phyloP scores from a whole-genome alignment of 768 basidiomycete species.

The Amanita pallidorosea region DNA sequence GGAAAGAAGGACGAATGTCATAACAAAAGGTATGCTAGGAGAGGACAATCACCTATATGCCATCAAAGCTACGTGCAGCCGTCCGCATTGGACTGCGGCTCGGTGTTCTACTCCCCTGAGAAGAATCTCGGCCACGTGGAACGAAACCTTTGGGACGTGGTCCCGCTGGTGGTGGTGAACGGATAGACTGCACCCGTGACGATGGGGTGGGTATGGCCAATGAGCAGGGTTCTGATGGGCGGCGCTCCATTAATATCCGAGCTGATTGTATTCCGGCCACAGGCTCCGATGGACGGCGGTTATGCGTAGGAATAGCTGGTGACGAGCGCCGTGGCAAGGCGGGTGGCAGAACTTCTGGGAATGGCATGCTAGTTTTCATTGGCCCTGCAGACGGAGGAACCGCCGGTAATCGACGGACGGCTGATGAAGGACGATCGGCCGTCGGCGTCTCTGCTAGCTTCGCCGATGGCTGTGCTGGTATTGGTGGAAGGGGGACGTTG shows the following conservation, averaged over 20 bases:
- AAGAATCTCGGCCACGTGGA: neutral
- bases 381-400: constrained; percentile 1
- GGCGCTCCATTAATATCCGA: neutral
- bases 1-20: neutral
- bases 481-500: constrained; percentile 1
- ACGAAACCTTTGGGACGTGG: constrained; percentile 4
- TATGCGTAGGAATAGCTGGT: neutral
- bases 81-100: constrained; percentile 1
- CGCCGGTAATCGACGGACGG: constrained; percentile 2
- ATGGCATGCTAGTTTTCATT: neutral
- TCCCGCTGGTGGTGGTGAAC: constrained; percentile 3
- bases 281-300: neutral
- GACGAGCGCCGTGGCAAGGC: neutral
- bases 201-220: neutral
- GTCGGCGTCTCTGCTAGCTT: neutral
- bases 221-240: neutral
- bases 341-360: neutral
- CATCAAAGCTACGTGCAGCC: neutral
- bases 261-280: neutral
- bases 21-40: neutral
- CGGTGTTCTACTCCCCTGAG: neutral
- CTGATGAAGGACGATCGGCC: neutral
- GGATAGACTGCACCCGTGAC: neutral
- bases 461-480: neutral
- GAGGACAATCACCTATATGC: neutral